A percentile compares a stretch with the other conserved stretches of the same genome.
Evolutionary conservation across 176 grass and related monocot genomes (phyloP).

Genomic region (Guadua angustifolia): DNA sequence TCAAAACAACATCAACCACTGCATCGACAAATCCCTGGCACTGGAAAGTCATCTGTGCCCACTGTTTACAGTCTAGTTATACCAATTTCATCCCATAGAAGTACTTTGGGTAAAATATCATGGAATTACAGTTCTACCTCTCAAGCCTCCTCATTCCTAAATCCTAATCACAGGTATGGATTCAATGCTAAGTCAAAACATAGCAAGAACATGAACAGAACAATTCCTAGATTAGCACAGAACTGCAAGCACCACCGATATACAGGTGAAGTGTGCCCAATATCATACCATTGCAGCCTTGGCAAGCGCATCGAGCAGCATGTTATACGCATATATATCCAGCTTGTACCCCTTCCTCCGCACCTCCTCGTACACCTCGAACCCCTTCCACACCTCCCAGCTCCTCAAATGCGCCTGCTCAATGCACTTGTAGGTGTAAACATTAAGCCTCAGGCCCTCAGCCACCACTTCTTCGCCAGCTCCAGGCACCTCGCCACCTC

Average conservation of each 20-base stretch:
- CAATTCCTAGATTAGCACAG: slow-evolving; percentile 2
- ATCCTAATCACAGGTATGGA: neutral
- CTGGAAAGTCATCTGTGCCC: slow-evolving; percentile 14
- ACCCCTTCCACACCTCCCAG: slow-evolving; percentile 66
- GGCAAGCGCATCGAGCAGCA: slow-evolving; percentile 85
- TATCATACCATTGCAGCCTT: slow-evolving; percentile 82
- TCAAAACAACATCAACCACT: slow-evolving; percentile 10
- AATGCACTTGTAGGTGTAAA: slow-evolving; percentile 90
- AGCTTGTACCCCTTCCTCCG: slow-evolving; percentile 83
- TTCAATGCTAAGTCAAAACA: slow-evolving; percentile 9
- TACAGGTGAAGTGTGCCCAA: neutral
- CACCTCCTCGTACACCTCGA: slow-evolving; percentile 80
- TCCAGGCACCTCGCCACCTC: slow-evolving; percentile 71
- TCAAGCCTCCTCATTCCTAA: slow-evolving; percentile 23
- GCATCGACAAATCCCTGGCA: slow-evolving; percentile 3
- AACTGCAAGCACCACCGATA: neutral
- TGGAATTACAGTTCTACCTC: neutral
- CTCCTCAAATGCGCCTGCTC: slow-evolving; percentile 81
- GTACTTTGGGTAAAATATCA: neutral
- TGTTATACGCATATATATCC: slow-evolving; percentile 92
- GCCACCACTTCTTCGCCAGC: slow-evolving; percentile 68
- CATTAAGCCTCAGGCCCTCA: slow-evolving; percentile 52
- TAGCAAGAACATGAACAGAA: neutral
- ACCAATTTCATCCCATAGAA: neutral
- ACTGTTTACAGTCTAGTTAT: neutral